A percentile compares a stretch with the other conserved stretches of the same genome.
phyloP scores from a whole-genome alignment of 108 stramenopile species.

The Hondaea fermentalgiana region DNA sequence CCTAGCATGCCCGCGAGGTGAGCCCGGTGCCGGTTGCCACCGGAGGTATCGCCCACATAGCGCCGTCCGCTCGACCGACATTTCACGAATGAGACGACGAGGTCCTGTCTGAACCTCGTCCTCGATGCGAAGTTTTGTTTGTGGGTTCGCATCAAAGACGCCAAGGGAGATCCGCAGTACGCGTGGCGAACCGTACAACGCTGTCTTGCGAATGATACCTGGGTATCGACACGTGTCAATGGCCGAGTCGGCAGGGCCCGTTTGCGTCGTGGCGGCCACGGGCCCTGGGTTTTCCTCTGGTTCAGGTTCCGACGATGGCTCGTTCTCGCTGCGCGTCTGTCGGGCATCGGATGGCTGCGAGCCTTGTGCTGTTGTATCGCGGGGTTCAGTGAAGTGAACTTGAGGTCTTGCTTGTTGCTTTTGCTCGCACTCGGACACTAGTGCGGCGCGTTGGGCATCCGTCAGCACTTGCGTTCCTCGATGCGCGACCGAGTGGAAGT shows the following conservation, averaged over 20 bases:
- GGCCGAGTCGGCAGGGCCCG: no score
- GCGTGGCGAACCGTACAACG: neutral
- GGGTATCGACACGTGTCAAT: neutral
- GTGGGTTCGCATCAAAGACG: neutral
- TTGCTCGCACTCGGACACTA: no score
- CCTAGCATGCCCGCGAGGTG: neutral
- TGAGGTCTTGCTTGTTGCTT: no score
- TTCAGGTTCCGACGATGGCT: no score
- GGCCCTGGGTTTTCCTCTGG: no score
- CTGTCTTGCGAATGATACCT: neutral
- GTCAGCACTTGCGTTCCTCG: neutral
- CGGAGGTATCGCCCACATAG: neutral
- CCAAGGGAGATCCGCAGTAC: neutral
- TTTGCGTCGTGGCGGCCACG: no score
- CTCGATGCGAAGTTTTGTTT: neutral
- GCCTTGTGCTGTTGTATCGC: no score
- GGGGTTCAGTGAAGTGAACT: no score
- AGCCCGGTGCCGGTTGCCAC: neutral
- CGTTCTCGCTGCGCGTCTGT: no score
- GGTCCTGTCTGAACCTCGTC: neutral
- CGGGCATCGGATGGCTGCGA: no score
- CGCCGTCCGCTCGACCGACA: neutral
- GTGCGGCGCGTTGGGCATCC: neutral
- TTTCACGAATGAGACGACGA: neutral
- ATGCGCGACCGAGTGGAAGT: neutral